Evolutionary conservation across 495 filamentous ascomycete species (phyloP).

Genomic region (Neurospora sp.): DNA sequence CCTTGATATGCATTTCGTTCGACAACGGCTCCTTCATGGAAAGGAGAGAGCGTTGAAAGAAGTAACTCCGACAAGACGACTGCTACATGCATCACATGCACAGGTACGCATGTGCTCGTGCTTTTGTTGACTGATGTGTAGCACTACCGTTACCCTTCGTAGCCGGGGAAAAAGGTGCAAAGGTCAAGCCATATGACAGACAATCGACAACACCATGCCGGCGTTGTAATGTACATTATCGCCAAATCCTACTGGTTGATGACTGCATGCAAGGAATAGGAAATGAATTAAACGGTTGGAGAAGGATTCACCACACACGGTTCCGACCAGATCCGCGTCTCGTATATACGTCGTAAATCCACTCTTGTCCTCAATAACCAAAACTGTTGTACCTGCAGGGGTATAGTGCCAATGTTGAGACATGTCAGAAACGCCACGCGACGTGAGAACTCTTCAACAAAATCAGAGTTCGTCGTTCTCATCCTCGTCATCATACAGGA

Average conservation of each 20-base stretch:
- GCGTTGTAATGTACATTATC: not conserved
- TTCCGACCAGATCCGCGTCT: not conserved
- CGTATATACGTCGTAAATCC: not conserved
- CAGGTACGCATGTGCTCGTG: not conserved
- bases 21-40: not conserved
- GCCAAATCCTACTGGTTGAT: not conserved
- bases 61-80: not conserved
- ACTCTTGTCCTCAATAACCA: not conserved
- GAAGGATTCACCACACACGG: not conserved
- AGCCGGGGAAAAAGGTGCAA: not conserved
- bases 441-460: not conserved
- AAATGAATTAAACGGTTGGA: not conserved
- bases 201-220: not conserved
- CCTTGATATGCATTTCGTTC: not conserved
- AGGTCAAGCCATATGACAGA: not conserved
- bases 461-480: constrained; percentile 15
- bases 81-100: not conserved
- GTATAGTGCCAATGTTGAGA: not conserved
- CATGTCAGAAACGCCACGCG: not conserved
- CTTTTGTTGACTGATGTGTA: not conserved
- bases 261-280: not conserved
- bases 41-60: not conserved
- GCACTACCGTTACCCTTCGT: not conserved
- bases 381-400: not conserved
- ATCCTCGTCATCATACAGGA: not conserved